These are phyloP conservation scores for Lactifluus volemus DNA, from an alignment of 768 basidiomycete genomes.

Conservation along the genomic window DNA sequence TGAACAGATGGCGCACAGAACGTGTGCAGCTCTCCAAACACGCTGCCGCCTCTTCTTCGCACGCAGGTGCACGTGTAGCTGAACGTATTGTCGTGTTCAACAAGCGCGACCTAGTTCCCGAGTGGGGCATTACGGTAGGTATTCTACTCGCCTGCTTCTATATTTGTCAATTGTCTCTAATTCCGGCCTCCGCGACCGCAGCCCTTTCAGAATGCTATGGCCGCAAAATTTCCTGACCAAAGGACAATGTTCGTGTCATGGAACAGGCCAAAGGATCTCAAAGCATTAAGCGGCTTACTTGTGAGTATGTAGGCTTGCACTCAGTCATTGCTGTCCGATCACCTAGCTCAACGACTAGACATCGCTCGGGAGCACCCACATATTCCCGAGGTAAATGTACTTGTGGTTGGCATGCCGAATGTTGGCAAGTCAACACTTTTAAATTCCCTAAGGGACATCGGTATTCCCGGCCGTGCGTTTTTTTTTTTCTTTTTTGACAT, in stretches of 20 bases:
- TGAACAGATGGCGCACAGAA: constrained; percentile 16
- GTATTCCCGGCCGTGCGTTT: constrained; percentile 51
- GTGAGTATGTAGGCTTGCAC: constrained; percentile 49
- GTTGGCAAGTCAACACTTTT: constrained; percentile 94
- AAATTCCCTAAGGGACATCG: constrained; percentile 81
- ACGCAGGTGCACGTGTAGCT: constrained; percentile 34
- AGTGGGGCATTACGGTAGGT: constrained; percentile 79
- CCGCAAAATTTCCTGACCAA: constrained; percentile 60
- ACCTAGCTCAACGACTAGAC: constrained; percentile 32
- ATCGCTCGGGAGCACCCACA: constrained; percentile 63
- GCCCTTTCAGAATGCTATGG: constrained; percentile 73
- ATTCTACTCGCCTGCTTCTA: not conserved
- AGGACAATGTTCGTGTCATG: constrained; percentile 62
- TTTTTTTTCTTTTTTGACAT: not conserved
- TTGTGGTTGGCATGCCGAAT: constrained; percentile 98
- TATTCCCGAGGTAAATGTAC: constrained; percentile 71
- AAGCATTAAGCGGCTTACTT: constrained; percentile 53
- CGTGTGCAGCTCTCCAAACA: constrained; percentile 15
- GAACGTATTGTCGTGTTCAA: constrained; percentile 88
- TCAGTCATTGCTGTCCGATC: not conserved
- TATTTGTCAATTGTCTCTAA: not conserved
- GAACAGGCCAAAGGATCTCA: constrained; percentile 58
- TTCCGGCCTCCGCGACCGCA: constrained; percentile 22
- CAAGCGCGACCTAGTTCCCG: constrained; percentile 85
- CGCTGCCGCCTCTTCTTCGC: constrained; percentile 11